Conservation (phyloP, 2,329 filamentous ascomycete genomes). For the Helotiales sp. region DNA sequence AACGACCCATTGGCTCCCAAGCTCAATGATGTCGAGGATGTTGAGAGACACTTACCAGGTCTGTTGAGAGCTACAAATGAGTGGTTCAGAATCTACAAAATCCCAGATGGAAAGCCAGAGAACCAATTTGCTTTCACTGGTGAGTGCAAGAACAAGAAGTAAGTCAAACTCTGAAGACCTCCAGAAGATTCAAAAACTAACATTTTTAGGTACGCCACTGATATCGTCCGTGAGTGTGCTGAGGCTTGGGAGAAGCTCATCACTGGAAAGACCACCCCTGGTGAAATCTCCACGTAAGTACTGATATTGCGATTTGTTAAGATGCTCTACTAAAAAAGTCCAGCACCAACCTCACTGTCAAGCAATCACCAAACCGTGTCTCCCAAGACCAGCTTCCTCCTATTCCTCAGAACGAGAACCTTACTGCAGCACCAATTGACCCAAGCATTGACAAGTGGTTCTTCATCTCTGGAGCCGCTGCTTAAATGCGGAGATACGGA, state of each 20-base stretch:
- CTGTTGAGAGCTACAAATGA: constrained; percentile 98
- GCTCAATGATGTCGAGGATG: constrained; percentile 98
- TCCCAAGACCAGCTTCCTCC: constrained; percentile 72
- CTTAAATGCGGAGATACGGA: constrained; percentile 55
- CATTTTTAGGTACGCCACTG: constrained; percentile 78
- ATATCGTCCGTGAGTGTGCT: constrained; percentile 92
- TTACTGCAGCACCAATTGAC: constrained; percentile 87
- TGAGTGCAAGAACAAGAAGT: constrained; percentile 99
- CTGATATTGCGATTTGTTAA: not conserved
- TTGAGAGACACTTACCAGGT: constrained; percentile 96
- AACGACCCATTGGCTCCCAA: constrained; percentile 96
- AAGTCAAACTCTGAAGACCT: constrained; percentile 38
- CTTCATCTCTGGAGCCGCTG: constrained; percentile 98
- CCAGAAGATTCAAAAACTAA: constrained; percentile 19
- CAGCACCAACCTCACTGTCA: constrained; percentile 81
- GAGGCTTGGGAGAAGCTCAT: constrained; percentile 98
- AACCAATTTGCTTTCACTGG: constrained; percentile 99
- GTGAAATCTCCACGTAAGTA: constrained; percentile 81
- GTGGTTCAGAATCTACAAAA: constrained; percentile 99
- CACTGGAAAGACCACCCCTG: constrained; percentile 81
- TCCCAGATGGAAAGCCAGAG: constrained; percentile 99
- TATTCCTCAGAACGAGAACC: constrained; percentile 80
- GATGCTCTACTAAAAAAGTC: constrained; percentile 40
- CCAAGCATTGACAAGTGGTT: constrained; percentile 99
- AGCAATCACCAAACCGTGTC: constrained; percentile 74